Evolutionary conservation across 108 stramenopile genomes (phyloP).

Genomic region (Epithemia pelagica): DNA sequence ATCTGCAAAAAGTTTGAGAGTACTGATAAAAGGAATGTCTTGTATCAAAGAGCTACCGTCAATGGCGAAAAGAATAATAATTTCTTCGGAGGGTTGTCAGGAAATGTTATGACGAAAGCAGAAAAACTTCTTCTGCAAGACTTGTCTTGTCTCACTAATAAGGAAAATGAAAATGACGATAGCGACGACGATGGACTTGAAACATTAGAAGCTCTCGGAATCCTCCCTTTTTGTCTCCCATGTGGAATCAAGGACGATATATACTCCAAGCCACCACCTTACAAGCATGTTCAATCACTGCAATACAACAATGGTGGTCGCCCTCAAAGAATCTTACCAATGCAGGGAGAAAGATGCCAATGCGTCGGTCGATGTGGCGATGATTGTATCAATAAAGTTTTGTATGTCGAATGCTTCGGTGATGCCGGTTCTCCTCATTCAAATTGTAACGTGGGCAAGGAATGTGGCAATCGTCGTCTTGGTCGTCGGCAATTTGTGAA

Average conservation of each 20-base stretch:
- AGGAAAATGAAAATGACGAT: not conserved
- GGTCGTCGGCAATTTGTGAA: constrained; percentile 50
- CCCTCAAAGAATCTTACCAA: constrained; percentile 52
- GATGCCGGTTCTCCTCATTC: constrained; percentile 42
- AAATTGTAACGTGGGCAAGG: constrained; percentile 70
- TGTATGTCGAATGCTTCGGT: constrained; percentile 72
- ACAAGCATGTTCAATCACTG: constrained; percentile 49
- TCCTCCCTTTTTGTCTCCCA: constrained; percentile 52
- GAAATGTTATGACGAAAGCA: not conserved
- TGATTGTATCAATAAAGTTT: constrained; percentile 71
- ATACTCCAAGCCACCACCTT: constrained; percentile 62
- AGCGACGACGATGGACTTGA: not conserved
- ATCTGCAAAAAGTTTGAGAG: constrained; percentile 38
- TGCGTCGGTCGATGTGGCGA: constrained; percentile 68
- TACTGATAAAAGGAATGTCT: too few relatives aligned
- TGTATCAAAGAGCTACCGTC: not conserved
- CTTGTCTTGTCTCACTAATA: not conserved
- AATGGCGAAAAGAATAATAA: not conserved
- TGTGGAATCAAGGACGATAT: constrained; percentile 57
- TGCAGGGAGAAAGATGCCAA: constrained; percentile 41
- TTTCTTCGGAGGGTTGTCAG: not conserved
- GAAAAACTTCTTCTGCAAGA: not conserved
- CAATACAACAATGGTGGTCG: constrained; percentile 42
- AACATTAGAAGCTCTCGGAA: not conserved
- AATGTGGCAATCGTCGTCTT: constrained; percentile 82